Conservation (phyloP, 352 stramenopile species). For the Globisporangium megalacanthum region DNA sequence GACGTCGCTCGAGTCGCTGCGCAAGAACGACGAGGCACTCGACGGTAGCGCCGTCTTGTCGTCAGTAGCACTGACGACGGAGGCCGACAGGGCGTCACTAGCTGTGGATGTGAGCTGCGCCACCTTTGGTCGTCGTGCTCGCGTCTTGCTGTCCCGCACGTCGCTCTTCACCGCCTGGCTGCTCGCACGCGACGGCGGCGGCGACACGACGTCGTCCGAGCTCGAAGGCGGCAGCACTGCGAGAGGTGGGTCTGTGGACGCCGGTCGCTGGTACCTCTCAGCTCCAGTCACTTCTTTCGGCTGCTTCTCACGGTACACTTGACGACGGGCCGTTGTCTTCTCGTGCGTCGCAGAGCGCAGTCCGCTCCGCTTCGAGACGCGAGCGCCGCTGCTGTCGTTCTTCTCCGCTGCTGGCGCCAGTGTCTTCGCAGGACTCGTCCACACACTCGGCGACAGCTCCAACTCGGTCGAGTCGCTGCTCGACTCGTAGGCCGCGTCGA, state of each 20-base stretch:
- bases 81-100: neutral
- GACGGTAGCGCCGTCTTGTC: neutral
- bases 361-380: constrained; percentile 16
- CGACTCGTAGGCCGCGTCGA: constrained; percentile 14
- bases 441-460: constrained; percentile 7
- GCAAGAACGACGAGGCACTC: constrained; percentile 1
- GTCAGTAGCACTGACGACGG: neutral
- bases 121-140: constrained; percentile 5
- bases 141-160: constrained; percentile 1
- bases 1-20: constrained; percentile 10
- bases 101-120: neutral
- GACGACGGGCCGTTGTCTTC: constrained; percentile 25
- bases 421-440: constrained; percentile 13
- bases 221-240: neutral
- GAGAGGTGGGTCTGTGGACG: neutral
- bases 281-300: constrained; percentile 14
- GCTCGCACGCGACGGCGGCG: too few species aligned
- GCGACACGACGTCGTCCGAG: constrained; percentile 2
- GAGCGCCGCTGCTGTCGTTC: constrained; percentile 20
- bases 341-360: constrained; percentile 4
- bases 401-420: constrained; percentile 7
- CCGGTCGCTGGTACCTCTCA: neutral
- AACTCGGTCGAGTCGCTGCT: constrained; percentile 13
- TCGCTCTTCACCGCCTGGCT: neutral
- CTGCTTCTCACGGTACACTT: constrained; percentile 64